Conservation (phyloP, 306 rosid genomes). For the Inga leiocalycina region DNA sequence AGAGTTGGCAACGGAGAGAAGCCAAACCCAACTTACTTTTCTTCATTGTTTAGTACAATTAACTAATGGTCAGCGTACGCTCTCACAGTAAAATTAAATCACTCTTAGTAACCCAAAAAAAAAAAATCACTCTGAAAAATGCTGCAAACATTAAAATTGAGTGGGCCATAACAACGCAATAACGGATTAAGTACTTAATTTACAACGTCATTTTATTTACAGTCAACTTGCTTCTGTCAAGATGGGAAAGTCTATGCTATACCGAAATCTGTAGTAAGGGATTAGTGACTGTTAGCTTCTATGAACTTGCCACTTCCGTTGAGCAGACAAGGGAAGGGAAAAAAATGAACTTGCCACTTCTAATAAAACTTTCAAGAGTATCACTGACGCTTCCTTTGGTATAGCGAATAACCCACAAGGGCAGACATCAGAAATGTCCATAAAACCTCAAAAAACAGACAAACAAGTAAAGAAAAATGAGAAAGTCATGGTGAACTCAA, state of each 20-base stretch:
- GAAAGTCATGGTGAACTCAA: constrained; percentile 8
- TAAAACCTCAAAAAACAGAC: constrained; percentile 53
- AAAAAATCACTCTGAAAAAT: too few relatives aligned
- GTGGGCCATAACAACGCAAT: neutral
- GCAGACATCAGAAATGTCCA: constrained; percentile 99
- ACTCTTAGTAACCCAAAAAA: too few relatives aligned
- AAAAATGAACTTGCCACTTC: constrained; percentile 15
- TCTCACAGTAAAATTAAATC: too few relatives aligned
- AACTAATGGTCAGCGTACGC: too few relatives aligned
- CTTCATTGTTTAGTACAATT: too few relatives aligned
- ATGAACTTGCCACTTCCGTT: constrained; percentile 14
- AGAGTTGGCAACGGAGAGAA: too few relatives aligned
- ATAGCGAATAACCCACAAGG: constrained; percentile 91
- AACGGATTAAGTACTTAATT: neutral
- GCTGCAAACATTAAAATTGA: neutral
- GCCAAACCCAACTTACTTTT: too few relatives aligned
- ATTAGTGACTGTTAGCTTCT: constrained; percentile 38
- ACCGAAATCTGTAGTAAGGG: constrained; percentile 2
- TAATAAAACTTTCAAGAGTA: constrained; percentile 13
- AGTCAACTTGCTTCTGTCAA: neutral
- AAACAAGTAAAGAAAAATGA: neutral
- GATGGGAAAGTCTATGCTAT: neutral
- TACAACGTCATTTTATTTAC: constrained; percentile 8
- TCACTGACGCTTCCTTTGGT: constrained; percentile 81
- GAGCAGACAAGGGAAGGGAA: neutral